Evolutionary conservation across 805 yeast genomes (phyloP).

Genomic region (Kluyveromyces aestuarii): DNA sequence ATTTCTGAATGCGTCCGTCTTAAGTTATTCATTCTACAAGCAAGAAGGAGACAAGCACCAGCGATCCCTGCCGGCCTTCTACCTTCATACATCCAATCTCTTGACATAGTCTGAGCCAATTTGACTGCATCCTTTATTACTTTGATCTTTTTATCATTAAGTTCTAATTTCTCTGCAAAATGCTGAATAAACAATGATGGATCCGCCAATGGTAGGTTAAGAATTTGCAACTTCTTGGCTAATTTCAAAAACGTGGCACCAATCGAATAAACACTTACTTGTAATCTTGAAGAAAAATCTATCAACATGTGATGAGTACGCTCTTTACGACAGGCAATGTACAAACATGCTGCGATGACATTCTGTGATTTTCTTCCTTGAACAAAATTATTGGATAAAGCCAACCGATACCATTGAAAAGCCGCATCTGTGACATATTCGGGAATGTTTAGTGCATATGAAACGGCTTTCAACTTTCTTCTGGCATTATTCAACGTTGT

Average conservation of each 20-base stretch:
- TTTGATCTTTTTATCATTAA: constrained; percentile 62
- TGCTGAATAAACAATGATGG: constrained; percentile 91
- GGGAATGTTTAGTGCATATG: constrained; percentile 68
- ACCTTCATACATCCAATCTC: constrained; percentile 95
- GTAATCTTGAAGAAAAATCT: constrained; percentile 85
- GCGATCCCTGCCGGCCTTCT: constrained; percentile 98
- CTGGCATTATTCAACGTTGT: constrained; percentile 83
- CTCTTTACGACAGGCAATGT: constrained; percentile 88
- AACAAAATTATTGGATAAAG: constrained; percentile 80
- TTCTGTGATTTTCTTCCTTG: constrained; percentile 96
- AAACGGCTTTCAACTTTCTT: constrained; percentile 68
- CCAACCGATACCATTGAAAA: constrained; percentile 79
- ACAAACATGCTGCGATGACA: constrained; percentile 90
- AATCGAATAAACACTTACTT: constrained; percentile 84
- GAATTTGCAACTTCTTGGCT: constrained; percentile 77
- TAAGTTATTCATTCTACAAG: constrained; percentile 94
- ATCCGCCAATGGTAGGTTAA: constrained; percentile 78
- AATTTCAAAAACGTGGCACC: constrained; percentile 94
- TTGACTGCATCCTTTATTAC: constrained; percentile 83
- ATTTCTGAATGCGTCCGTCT: constrained; percentile 88
- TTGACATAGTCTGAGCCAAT: constrained; percentile 82
- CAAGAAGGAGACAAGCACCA: constrained; percentile 87
- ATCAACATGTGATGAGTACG: constrained; percentile 91
- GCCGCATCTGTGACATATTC: constrained; percentile 84
- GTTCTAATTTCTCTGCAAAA: constrained; percentile 79